A percentile compares a stretch with the other conserved stretches of the same genome.
phyloP scores from a whole-genome alignment of 202 grass and related monocot genomes.

The Saccharum hybrid region DNA sequence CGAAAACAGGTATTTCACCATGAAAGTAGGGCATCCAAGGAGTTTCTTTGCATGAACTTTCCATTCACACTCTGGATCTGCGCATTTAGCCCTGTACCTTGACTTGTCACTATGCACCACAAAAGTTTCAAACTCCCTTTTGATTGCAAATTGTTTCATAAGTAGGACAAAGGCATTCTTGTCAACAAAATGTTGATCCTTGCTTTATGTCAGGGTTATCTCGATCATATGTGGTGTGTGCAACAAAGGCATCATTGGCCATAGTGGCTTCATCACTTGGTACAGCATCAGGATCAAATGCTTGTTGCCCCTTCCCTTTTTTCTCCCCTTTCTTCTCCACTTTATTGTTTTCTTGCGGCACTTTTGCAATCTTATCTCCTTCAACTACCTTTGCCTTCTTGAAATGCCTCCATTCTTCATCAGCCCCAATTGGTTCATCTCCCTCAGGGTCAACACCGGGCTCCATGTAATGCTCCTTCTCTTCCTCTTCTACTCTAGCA shows the following conservation, averaged over 20 bases:
- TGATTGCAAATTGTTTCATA: background rate
- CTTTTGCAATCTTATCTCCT: too few species aligned
- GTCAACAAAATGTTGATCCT: background rate
- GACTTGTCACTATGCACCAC: background rate
- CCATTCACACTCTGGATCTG: background rate
- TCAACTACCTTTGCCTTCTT: background rate
- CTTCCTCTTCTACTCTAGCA: too few species aligned
- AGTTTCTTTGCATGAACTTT: background rate
- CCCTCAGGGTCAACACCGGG: too few species aligned
- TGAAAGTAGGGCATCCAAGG: background rate
- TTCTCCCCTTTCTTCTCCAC: too few species aligned
- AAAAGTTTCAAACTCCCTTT: background rate
- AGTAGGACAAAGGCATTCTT: background rate
- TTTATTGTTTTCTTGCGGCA: too few species aligned
- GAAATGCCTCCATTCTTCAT: too few species aligned
- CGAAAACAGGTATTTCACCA: background rate
- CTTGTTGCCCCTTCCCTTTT: background rate
- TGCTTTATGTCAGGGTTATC: background rate
- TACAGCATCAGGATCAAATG: background rate
- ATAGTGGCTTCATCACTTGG: slow-evolving; percentile 7
- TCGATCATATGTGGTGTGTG: background rate
- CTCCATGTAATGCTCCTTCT: too few species aligned
- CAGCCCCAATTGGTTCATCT: too few species aligned
- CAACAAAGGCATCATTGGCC: background rate
- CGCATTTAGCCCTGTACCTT: background rate